Base-by-base conservation (phyloP, 441 rosid genomes). In the California macrophylla region DNA sequence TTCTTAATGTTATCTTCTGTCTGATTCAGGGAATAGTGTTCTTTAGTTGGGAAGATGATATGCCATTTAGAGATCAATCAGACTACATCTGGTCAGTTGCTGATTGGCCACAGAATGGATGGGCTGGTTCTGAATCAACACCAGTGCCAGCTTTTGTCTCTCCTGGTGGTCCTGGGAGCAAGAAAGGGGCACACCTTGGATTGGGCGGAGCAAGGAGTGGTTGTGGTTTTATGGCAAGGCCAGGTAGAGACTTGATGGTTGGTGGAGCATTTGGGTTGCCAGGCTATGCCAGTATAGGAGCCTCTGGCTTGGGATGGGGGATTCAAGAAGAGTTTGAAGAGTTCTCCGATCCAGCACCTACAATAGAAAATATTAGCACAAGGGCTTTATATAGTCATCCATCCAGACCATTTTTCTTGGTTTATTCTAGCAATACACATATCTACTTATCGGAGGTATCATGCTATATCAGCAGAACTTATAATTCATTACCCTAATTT, bases 381-480 rank as follows among this genome's bases (percentile, higher is more conserved):
- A 88, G 89, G 74, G 94, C 95, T 70, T 86, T 93, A 81, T 88
- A 93, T 54, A 85, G 89, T 81, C 98, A 93, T 72, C 97, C 98
- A 21, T 88, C 89, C 72, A 86, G 86, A 84, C 92, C 98, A 54
- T 86, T 89, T 76, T 93, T 93, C 80, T 81, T 93, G 82, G 98
- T 85, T 81, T 97, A 96, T 77, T 93, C 97, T 75, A 89, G 89
- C 85, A 91, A 89, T 76, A 89, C 96, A 52, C 97, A 87, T 76
- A 81, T 89, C 75, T 91, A 93, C 84, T 77, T 93, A 64, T 93
- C 97, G 98, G 90, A 93, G 98, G 98, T 93, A 86, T 73, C 83
- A 18, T 66, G 65, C 73, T 72, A 72, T 76, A 66, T 30, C 75
- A 34, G 30, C 42, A 66, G 69, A 70, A 25, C 16, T 25, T 60